These are phyloP conservation scores for Dothideomycetes sp. DNA, from an alignment of 2,329 filamentous ascomycete genomes.

Conservation along the genomic window DNA sequence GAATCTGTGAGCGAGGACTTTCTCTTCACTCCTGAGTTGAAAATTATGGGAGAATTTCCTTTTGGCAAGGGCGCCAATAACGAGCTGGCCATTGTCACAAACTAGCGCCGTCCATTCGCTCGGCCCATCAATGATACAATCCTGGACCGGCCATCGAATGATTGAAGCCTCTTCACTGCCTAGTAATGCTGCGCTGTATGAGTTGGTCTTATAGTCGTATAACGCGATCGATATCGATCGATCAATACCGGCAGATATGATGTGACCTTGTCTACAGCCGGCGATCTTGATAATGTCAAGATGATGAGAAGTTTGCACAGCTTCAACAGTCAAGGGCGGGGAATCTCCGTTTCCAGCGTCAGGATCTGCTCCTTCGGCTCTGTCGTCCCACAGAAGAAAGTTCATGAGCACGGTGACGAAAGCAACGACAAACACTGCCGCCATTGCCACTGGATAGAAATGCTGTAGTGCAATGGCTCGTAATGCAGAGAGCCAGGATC, in stretches of 20 bases:
- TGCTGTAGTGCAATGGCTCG: conserved; percentile 47
- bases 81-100: conserved; percentile 45
- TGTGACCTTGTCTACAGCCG: conserved; percentile 50
- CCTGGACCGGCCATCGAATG: conserved; percentile 29
- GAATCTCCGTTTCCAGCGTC: conserved; percentile 37
- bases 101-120: conserved; percentile 58
- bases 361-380: conserved; percentile 29
- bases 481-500: conserved; percentile 42
- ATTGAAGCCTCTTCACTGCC: conserved; percentile 10
- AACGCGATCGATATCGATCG: conserved; percentile 27
- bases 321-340: conserved; percentile 48
- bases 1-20: conserved; percentile 28
- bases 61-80: conserved; percentile 52
- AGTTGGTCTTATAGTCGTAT: conserved; percentile 5
- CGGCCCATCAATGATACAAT: conserved; percentile 52
- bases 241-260: conserved; percentile 62
- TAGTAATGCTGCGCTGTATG: conserved; percentile 9
- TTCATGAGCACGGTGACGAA: conserved; percentile 62
- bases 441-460: conserved; percentile 55
- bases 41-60: conserved; percentile 46
- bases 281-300: conserved; percentile 59
- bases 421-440: conserved; percentile 51
- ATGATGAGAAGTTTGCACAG: conserved; percentile 49
- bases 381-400: conserved; percentile 59
- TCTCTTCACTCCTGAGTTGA: conserved; percentile 44